phyloP scores from a whole-genome alignment of 2,329 filamentous ascomycete species.

The Venturia nashicola region DNA sequence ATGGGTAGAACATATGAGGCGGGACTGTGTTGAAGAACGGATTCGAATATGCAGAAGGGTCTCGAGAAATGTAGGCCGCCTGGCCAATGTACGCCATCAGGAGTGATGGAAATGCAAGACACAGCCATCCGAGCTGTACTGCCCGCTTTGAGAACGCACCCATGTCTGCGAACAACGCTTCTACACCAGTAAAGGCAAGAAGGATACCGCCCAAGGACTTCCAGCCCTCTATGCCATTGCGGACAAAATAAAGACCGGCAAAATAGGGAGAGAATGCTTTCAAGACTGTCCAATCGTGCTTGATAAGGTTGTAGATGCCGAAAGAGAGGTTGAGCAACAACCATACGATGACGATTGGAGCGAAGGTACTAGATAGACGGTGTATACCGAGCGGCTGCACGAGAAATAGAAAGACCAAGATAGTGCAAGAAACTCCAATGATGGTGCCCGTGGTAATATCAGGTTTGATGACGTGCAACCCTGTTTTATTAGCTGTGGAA shows the following conservation, averaged over 20 bases:
- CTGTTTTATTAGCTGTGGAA: constrained; percentile 12
- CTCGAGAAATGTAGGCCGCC: constrained; percentile 55
- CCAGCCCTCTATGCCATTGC: constrained; percentile 50
- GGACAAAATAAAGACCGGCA: constrained; percentile 47
- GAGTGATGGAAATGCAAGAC: constrained; percentile 55
- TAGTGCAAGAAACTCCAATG: constrained; percentile 51
- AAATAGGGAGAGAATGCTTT: constrained; percentile 44
- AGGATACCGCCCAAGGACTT: constrained; percentile 52
- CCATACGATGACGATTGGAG: constrained; percentile 57
- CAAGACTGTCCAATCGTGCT: constrained; percentile 36
- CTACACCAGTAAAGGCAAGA: constrained; percentile 65
- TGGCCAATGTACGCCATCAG: constrained; percentile 59
- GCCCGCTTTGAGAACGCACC: constrained; percentile 58
- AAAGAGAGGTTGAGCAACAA: constrained; percentile 49
- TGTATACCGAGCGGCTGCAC: constrained; percentile 54
- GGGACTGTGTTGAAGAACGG: constrained; percentile 64
- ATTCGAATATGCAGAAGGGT: constrained; percentile 52
- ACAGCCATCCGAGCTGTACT: constrained; percentile 56
- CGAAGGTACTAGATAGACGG: constrained; percentile 48
- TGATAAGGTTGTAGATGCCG: constrained; percentile 46
- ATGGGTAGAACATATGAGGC: constrained; percentile 54
- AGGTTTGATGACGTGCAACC: constrained; percentile 41
- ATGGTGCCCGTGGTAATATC: constrained; percentile 45
- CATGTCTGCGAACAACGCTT: constrained; percentile 66
- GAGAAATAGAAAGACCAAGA: constrained; percentile 50